Evolutionary conservation across 2,329 filamentous ascomycete genomes (phyloP).

Genomic region (Chrysoporthe deuterocubensis): DNA sequence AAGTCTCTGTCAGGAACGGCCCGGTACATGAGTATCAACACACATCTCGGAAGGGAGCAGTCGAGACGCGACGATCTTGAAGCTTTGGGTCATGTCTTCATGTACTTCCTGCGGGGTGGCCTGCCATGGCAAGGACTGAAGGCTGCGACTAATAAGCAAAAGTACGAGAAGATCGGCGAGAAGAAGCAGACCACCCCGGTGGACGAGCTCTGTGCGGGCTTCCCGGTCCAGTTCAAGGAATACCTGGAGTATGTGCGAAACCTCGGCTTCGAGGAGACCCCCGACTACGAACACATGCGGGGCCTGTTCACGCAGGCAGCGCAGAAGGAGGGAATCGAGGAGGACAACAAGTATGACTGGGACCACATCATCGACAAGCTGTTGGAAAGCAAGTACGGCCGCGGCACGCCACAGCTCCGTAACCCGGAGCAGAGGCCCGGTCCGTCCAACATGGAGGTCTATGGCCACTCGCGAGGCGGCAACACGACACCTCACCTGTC

Average conservation of each 20-base stretch:
- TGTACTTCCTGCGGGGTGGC: constrained; percentile 74
- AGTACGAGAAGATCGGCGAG: constrained; percentile 99
- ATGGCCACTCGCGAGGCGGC: constrained; percentile 71
- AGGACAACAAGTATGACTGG: constrained; percentile 99
- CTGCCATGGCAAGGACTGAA: constrained; percentile 75
- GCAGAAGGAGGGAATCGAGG: constrained; percentile 67
- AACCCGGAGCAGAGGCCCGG: constrained; percentile 79
- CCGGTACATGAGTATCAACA: constrained; percentile 99
- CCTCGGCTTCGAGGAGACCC: constrained; percentile 96
- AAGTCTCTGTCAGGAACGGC: constrained; percentile 97
- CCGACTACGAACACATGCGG: constrained; percentile 96
- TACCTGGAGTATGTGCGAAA: constrained; percentile 97
- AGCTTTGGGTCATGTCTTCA: constrained; percentile 76
- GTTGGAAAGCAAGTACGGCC: constrained; percentile 77
- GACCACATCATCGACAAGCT: constrained; percentile 50
- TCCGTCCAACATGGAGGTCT: constrained; percentile 82
- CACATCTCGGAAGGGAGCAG: constrained; percentile 93
- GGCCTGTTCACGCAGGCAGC: constrained; percentile 90
- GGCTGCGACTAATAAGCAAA: constrained; percentile 85
- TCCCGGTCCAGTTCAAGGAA: constrained; percentile 96
- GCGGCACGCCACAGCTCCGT: constrained; percentile 58
- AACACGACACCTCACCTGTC: constrained; percentile 65
- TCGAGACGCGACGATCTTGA: constrained; percentile 95
- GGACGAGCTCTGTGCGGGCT: constrained; percentile 95
- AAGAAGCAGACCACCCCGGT: constrained; percentile 99